phyloP scores from a whole-genome alignment of 768 basidiomycete genomes.

The Hortiboletus campestris region DNA sequence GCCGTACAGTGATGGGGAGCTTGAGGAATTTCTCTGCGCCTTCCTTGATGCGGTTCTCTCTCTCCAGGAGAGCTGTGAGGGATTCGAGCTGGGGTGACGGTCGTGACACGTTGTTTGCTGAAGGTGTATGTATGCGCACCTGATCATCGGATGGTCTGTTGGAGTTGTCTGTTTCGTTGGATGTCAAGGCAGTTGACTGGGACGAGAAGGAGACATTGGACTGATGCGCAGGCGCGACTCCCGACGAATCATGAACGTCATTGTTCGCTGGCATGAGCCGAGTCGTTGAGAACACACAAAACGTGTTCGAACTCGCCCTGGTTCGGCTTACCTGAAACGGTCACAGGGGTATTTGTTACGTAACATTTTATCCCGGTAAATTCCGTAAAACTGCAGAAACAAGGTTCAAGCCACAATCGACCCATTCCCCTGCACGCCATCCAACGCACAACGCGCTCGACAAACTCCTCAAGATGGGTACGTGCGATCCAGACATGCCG shows the following conservation, averaged over 20 bases:
- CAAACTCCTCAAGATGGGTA: constrained; percentile 64
- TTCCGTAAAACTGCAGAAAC: constrained; percentile 28
- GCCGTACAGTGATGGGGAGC: constrained; percentile 52
- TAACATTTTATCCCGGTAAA: constrained; percentile 10
- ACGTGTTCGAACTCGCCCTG: neutral
- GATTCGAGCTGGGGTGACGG: constrained; percentile 52
- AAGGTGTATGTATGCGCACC: constrained; percentile 18
- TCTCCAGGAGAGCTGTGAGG: constrained; percentile 64
- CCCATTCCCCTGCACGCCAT: constrained; percentile 59
- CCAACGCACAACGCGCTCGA: constrained; percentile 35
- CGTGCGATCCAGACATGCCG: constrained; percentile 33
- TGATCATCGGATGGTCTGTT: constrained; percentile 28
- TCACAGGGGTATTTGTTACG: constrained; percentile 4
- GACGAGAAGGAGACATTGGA: constrained; percentile 31
- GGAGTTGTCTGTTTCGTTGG: constrained; percentile 24
- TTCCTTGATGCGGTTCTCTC: constrained; percentile 83
- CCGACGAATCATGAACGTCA: constrained; percentile 27
- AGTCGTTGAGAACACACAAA: neutral
- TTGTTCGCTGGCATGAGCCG: constrained; percentile 28
- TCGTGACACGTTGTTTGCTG: constrained; percentile 3
- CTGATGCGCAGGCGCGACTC: constrained; percentile 18
- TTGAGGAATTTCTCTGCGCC: constrained; percentile 89
- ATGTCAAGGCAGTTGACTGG: constrained; percentile 25
- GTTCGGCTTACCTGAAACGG: neutral
- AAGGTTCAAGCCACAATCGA: constrained; percentile 34